Conservation (phyloP, 2,329 filamentous ascomycete species). For the Septoria petroselini region DNA sequence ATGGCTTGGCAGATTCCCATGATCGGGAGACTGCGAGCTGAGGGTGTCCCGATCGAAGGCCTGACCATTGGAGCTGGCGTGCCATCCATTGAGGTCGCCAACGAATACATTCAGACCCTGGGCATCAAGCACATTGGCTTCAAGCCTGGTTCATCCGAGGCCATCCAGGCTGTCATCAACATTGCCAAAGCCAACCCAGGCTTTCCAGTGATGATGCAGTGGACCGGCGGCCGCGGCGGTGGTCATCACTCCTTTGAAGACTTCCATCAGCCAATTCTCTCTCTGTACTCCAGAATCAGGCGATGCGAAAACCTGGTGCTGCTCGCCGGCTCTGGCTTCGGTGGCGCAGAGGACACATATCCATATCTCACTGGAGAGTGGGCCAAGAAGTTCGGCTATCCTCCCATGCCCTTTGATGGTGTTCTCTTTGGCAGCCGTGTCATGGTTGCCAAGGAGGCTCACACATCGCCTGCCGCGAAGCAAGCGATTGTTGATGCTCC, state of each 20-base stretch:
- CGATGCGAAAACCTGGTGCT: slow-evolving; percentile 83
- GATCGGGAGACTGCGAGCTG: slow-evolving; percentile 71
- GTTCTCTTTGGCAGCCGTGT: slow-evolving; percentile 87
- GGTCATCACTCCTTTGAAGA: slow-evolving; percentile 95
- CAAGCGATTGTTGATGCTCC: slow-evolving; percentile 83
- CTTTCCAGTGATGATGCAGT: slow-evolving; percentile 90
- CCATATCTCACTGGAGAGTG: slow-evolving; percentile 87
- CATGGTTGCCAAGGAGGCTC: slow-evolving; percentile 91
- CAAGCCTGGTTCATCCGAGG: slow-evolving; percentile 86
- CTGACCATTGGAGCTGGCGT: slow-evolving; percentile 91
- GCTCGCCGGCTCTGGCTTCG: slow-evolving; percentile 87
- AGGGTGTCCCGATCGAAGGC: slow-evolving; percentile 87
- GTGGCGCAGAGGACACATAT: slow-evolving; percentile 84
- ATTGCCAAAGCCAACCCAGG: slow-evolving; percentile 90
- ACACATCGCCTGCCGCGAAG: slow-evolving; percentile 83
- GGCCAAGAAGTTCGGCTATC: slow-evolving; percentile 83
- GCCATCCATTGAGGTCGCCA: slow-evolving; percentile 86
- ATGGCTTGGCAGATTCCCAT: slow-evolving; percentile 93
- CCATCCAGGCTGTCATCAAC: slow-evolving; percentile 85
- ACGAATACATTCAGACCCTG: slow-evolving; percentile 90
- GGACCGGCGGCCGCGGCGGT: slow-evolving; percentile 91
- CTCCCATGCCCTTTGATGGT: slow-evolving; percentile 91
- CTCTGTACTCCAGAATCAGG: slow-evolving; percentile 87
- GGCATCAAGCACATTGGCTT: slow-evolving; percentile 91
- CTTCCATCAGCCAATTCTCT: slow-evolving; percentile 86